phyloP scores from a whole-genome alignment of 1,284 basidiomycete species.

The Heterobasidion occidentale region DNA sequence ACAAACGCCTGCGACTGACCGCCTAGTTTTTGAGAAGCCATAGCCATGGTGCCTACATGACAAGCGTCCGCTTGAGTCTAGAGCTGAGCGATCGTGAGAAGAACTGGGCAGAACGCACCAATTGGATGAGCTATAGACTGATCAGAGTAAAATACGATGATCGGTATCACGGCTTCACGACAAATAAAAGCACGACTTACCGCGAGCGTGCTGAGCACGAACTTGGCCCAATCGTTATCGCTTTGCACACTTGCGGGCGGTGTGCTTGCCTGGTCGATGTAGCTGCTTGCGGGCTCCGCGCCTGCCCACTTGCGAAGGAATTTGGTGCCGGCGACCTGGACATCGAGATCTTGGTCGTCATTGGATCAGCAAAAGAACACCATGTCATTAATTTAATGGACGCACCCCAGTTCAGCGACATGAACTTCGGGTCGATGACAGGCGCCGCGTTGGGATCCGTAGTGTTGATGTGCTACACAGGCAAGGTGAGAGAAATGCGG shows the following conservation, averaged over 20 bases:
- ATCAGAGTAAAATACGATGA: not conserved
- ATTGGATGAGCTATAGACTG: slow-evolving; percentile 12
- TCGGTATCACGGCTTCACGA: not conserved
- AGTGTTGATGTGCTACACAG: slow-evolving; percentile 11
- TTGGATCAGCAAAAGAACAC: not conserved
- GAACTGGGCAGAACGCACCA: not conserved
- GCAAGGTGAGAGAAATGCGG: not conserved
- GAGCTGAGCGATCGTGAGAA: not conserved
- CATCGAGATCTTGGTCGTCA: slow-evolving; percentile 7
- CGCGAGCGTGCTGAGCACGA: slow-evolving; percentile 4
- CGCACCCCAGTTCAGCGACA: slow-evolving; percentile 9
- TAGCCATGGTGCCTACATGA: slow-evolving; percentile 4
- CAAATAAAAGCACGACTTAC: not conserved
- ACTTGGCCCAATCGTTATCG: slow-evolving; percentile 8
- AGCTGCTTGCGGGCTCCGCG: slow-evolving; percentile 6
- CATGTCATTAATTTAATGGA: not conserved
- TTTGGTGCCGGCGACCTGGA: slow-evolving; percentile 7
- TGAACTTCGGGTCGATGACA: slow-evolving; percentile 6
- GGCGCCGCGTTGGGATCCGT: slow-evolving; percentile 7
- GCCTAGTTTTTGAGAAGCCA: slow-evolving; percentile 10
- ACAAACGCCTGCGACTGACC: not conserved
- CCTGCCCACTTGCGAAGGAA: slow-evolving; percentile 9
- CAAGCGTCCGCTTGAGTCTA: not conserved
- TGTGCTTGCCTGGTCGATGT: slow-evolving; percentile 7
- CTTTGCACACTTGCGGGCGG: slow-evolving; percentile 6